phyloP scores from a whole-genome alignment of 805 yeast genomes.

The Helenozyma rhizophorensis region DNA sequence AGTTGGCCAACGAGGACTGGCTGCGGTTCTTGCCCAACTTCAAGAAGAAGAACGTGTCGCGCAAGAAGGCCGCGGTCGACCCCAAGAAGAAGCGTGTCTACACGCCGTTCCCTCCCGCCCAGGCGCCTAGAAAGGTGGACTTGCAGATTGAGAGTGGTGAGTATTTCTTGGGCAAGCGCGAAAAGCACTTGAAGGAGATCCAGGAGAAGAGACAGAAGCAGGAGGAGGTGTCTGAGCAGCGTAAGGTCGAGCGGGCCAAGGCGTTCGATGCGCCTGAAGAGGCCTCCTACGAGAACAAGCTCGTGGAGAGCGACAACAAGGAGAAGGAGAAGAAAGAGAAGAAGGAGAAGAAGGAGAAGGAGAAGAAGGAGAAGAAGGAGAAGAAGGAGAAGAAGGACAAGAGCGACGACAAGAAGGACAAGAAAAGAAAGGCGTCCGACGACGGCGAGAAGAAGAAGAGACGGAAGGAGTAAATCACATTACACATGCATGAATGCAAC shows the following conservation, averaged over 20 bases:
- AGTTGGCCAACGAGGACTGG: constrained; percentile 95
- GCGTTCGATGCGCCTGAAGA: constrained; percentile 88
- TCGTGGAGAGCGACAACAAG: constrained; percentile 16
- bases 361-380: constrained; percentile 16
- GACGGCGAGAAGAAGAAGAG: constrained; percentile 7
- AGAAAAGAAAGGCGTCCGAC: constrained; percentile 15
- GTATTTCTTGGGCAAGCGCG: constrained; percentile 85
- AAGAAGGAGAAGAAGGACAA: constrained; percentile 20
- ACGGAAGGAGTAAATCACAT: constrained; percentile 1
- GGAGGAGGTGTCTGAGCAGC: constrained; percentile 59
- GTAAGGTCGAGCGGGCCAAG: constrained; percentile 66
- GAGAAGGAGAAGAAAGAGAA: constrained; percentile 18
- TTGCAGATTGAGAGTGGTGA: constrained; percentile 97
- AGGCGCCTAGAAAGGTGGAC: constrained; percentile 94
- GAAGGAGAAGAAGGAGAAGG: constrained; percentile 24
- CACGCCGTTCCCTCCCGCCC: constrained; percentile 99
- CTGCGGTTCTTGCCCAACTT: constrained; percentile 92
- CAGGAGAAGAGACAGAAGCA: constrained; percentile 79
- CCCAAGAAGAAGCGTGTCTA: constrained; percentile 64
- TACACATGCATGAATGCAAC: too few relatives aligned
- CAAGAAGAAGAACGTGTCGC: constrained; percentile 92
- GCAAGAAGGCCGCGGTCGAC: constrained; percentile 77
- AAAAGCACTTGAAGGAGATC: constrained; percentile 66
- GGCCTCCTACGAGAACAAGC: constrained; percentile 44
- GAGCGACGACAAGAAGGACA: constrained; percentile 23